Evolutionary conservation across 2,329 filamentous ascomycete species (phyloP).

Genomic region (Biscogniauxia marginata): DNA sequence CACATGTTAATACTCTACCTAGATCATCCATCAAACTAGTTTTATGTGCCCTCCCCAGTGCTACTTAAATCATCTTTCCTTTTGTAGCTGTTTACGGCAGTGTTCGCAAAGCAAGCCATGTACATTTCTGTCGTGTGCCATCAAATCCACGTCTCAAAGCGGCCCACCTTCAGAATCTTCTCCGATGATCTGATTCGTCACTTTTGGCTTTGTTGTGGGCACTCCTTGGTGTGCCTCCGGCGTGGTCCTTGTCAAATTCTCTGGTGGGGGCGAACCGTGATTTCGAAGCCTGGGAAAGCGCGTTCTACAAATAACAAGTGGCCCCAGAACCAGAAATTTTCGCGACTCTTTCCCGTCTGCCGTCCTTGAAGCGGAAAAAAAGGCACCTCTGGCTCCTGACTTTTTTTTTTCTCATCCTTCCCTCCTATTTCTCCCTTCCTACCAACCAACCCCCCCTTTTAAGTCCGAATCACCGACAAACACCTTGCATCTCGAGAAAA

Average conservation of each 20-base stretch:
- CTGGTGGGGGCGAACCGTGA: constrained; percentile 27
- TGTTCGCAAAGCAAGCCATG: not conserved
- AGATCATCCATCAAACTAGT: too few species aligned
- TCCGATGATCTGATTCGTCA: constrained; percentile 20
- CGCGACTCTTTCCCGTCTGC: constrained; percentile 32
- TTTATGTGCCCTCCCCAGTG: too few species aligned
- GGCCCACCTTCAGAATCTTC: constrained; percentile 15
- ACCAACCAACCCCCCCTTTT: constrained; percentile 29
- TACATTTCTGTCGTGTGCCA: not conserved
- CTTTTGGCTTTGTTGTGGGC: constrained; percentile 7
- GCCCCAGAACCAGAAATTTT: constrained; percentile 40
- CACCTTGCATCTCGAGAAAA: constrained; percentile 24
- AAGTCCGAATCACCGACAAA: constrained; percentile 31
- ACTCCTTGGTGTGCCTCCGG: constrained; percentile 18
- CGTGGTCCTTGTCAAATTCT: constrained; percentile 22
- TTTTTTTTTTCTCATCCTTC: constrained; percentile 36
- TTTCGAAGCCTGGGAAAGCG: constrained; percentile 29
- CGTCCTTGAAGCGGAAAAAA: constrained; percentile 26
- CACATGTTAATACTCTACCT: too few species aligned
- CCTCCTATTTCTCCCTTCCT: constrained; percentile 36
- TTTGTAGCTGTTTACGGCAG: not conserved
- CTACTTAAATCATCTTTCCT: not conserved
- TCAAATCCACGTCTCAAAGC: constrained; percentile 16
- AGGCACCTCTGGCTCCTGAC: constrained; percentile 34
- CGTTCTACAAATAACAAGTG: constrained; percentile 45